These are phyloP conservation scores for Pseudohyphozyma bogoriensis DNA, from an alignment of 768 basidiomycete genomes.

Conservation along the genomic window DNA sequence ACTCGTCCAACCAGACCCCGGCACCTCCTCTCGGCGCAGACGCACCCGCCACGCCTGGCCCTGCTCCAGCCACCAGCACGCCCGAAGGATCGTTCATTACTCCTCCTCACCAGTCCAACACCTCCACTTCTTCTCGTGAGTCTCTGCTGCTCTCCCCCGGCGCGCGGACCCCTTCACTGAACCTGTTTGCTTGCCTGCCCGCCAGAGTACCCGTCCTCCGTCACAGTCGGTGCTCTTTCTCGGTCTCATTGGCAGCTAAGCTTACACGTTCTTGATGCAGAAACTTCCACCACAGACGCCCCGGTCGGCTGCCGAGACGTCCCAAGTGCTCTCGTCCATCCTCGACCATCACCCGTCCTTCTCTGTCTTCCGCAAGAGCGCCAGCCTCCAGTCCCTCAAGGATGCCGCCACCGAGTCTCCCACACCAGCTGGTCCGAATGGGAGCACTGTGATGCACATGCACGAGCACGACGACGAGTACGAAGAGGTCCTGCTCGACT, in stretches of 20 bases:
- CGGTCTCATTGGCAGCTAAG: too few species aligned
- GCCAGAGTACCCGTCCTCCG: too few species aligned
- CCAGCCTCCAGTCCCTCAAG: not conserved
- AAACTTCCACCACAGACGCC: not conserved
- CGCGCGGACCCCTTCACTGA: not conserved
- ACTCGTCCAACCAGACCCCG: not conserved
- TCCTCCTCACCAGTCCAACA: not conserved
- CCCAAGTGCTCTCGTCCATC: constrained; percentile 12
- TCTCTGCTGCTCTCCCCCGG: not conserved
- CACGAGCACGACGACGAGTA: not conserved
- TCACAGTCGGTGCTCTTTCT: not conserved
- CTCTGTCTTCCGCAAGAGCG: constrained; percentile 26
- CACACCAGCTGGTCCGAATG: not conserved
- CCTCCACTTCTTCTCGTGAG: too few species aligned
- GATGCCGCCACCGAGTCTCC: too few species aligned
- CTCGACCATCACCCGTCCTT: constrained; percentile 22
- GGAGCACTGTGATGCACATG: not conserved
- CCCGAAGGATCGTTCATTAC: not conserved
- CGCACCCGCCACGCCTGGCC: too few species aligned
- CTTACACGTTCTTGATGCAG: not conserved
- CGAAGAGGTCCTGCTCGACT: too few species aligned
- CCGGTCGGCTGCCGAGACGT: not conserved
- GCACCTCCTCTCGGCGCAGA: too few species aligned
- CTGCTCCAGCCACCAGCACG: not conserved
- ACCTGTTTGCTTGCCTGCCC: too few species aligned